Evolutionary conservation across 768 basidiomycete species (phyloP), one percentile per base, ranked within the genome.

Genomic region (Sarcodon sp.): DNA sequence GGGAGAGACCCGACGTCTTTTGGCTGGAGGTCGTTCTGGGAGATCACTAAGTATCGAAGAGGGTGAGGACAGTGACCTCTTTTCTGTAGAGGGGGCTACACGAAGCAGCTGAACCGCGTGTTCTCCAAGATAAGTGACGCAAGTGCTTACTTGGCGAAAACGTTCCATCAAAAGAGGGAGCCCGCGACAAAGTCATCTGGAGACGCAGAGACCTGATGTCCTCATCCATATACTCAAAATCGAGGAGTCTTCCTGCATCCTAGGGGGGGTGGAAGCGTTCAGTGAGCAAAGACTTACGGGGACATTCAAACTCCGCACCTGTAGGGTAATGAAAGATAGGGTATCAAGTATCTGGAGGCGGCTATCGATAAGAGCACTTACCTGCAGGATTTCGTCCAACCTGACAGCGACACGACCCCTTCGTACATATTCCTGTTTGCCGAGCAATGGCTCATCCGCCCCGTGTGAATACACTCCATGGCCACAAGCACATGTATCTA

Each of bases 361-460:
- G 32, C 18, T 44, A 43, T 35, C 34, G 11, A 18, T 4, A 43
- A 15, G 43, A 33, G 31, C 3, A 51, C 80, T 53, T 53, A 87
- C 90, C 75, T 89, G 76, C 43, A 92, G 65, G 47, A 86, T 60
- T 61, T 90, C 87, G 58, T 93, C 91, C 46, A 92, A 72, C 49
- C 84, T 76, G 46, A 82, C 75, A 3, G 87, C 89, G 9, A 87
- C 76, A 49, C 79, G 80, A 38, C 72, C 77, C 61, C 86, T 73
- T 36, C 91, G 74, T n/a, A 66, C 62, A 61, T 83, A 81, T 63
- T 89, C 83, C 43, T 73, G 71, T 45, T 67, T 69, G 50, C 77
- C 79, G 33, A 85, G 61, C 44, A 64, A 63, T 9, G 64, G 57
- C 53, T 75, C 70, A 56, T 82, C 71, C 32, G 84, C 82, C n/a